phyloP scores from a whole-genome alignment of 345 rosid species.

The Rhodamnia rubescens region DNA sequence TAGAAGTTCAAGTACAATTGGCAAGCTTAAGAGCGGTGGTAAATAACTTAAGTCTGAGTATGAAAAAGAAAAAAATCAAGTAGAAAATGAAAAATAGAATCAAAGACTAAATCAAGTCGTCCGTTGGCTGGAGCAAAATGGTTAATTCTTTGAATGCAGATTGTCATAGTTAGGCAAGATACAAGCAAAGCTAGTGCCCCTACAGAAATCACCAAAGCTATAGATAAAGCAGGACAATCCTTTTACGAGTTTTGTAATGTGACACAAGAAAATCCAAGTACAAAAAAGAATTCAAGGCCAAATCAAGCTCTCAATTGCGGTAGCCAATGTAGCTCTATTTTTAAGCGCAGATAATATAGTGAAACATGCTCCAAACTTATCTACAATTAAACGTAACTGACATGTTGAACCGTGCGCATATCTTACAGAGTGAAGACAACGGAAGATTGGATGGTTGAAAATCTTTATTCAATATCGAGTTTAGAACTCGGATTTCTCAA shows the following conservation, averaged over 20 bases:
- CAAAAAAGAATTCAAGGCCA: not conserved
- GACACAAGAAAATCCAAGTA: not conserved
- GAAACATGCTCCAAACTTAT: not conserved
- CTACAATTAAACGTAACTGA: not conserved
- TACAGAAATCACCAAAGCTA: not conserved
- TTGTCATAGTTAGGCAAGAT: not conserved
- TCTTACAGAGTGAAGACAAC: not conserved
- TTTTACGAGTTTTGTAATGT: not conserved
- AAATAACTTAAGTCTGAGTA: not conserved
- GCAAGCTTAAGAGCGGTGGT: not conserved
- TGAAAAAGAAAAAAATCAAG: not conserved
- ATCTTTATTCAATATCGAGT: not conserved
- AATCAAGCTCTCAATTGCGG: not conserved
- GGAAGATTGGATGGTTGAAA: not conserved
- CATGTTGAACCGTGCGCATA: not conserved
- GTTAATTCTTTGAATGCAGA: not conserved
- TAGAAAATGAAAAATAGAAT: not conserved
- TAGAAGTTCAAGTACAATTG: not conserved
- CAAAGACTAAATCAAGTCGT: too few relatives aligned
- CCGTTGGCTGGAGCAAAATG: not conserved
- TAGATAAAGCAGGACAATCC: not conserved
- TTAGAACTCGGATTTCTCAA: not conserved
- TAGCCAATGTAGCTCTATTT: not conserved
- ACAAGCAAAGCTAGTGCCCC: not conserved
- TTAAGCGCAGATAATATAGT: not conserved